phyloP scores from a whole-genome alignment of 768 basidiomycete species.

The Russula vinacea region DNA sequence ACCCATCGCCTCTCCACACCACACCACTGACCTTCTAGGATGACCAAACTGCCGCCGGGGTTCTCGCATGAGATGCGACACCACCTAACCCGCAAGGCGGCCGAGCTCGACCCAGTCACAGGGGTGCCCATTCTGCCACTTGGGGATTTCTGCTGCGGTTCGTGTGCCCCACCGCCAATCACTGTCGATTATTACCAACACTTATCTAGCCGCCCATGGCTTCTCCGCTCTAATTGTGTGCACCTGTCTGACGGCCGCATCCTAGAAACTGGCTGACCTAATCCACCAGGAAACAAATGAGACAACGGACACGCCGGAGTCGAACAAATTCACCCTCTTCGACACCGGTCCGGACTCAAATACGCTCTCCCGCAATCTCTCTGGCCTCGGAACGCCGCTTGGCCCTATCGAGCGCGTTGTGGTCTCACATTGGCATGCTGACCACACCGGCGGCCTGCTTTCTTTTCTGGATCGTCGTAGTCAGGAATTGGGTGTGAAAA shows the following conservation, averaged over 20 bases:
- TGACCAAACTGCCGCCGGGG: conserved; percentile 74
- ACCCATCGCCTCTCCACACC: not conserved
- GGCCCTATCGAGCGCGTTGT: conserved; percentile 54
- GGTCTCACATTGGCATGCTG: conserved; percentile 55
- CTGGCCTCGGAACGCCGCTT: conserved; percentile 54
- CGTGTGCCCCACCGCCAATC: conserved; percentile 32
- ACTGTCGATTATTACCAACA: not conserved
- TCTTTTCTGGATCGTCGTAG: conserved; percentile 54
- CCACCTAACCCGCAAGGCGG: conserved; percentile 53
- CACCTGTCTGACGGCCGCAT: not conserved
- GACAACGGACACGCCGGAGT: conserved; percentile 37
- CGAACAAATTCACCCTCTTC: conserved; percentile 59
- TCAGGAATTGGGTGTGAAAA: conserved; percentile 32
- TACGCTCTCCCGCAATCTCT: conserved; percentile 70
- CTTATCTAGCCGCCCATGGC: conserved; percentile 69
- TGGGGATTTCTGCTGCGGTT: conserved; percentile 69
- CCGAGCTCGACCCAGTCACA: conserved; percentile 42
- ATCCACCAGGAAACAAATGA: conserved; percentile 53
- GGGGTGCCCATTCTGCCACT: conserved; percentile 68
- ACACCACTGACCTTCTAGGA: conserved; percentile 43
- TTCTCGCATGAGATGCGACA: conserved; percentile 69
- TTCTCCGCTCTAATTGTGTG: conserved; percentile 74
- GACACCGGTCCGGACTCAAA: conserved; percentile 80
- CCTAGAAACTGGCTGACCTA: not conserved
- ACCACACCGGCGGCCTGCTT: conserved; percentile 61